Base-by-base conservation (phyloP, 1,139 yeast genomes). In the Sugiyamaella pinicola region DNA sequence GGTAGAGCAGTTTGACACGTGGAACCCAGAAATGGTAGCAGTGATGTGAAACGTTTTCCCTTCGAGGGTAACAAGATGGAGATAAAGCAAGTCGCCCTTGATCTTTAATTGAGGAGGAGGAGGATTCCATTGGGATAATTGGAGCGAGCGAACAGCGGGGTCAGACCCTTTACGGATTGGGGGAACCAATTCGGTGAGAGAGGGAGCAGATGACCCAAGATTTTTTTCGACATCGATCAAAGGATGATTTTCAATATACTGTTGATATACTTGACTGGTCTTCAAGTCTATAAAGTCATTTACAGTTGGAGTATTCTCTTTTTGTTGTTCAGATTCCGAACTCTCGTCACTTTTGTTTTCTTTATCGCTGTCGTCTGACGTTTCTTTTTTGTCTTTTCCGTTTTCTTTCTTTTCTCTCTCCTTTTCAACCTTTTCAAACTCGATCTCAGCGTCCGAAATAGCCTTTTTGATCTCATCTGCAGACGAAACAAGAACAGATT, bases 121-220 rank as follows among this genome's bases (percentile, higher is more conserved):
- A 10, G 96, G 95, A 58, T 88, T 84, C 95, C 96, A 91, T 54
- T 82, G 82, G n/a, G 96, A 87, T 47, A 89, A 68, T 51, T 77
- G 73, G 50, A 86, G 72, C 0, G 84, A 76, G 58, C 76, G 79
- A 56, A 90, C 74, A 12, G 69, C 68, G 22, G 70, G 65, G 24
- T 33, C 24, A 12, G 49, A 29, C n/a, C 24, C 48, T 29, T 39
- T 31, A 9, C 31, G 38, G 34, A 46, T n/a, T 17, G 48, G 31
- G 15, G 51, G 54, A 29, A 33, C 43, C 15, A 51, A 31, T 31
- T 39, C 49, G 15, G 22, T 46, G 46, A 35, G 31, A 26, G 47
- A 13, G 22, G 47, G 50, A 28, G n/a, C n/a, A 29, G n/a, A 44
- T 13, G 28, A 35, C 17, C 28, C 38, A 18, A 52, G 39, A 19